Base-by-base conservation (phyloP, 441 rosid genomes). In the Euphorbia schlechtendalii region DNA sequence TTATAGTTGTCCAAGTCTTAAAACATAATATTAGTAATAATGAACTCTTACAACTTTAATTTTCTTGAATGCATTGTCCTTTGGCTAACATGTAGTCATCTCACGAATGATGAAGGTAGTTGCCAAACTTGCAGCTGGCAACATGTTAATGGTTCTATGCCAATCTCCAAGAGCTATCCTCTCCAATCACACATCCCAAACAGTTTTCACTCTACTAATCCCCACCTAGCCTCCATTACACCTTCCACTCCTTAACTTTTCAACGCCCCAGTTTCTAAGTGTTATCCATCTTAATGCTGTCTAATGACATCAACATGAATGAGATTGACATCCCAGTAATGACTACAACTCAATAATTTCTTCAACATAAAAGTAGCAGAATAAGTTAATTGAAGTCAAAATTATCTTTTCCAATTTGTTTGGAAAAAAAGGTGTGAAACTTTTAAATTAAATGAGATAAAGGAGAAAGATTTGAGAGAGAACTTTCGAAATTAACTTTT, bases 111-210 rank as follows among this genome's bases (percentile, higher is more conserved):
- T 48, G 53, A 18, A 48, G 22, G 53, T 48, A 22, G 53, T 48
- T 48, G 53, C 8, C 5, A 1, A 48, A 48, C 22, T 48, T n/a
- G 53, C 53, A 18, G 20, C 53, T 15, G 20, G 51, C 51, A 13
- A 48, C 21, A 17, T 48, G 22, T 48, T 22, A 18, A 6, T 7
- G 9, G 22, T 18, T 48, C 24, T 48, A 48, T 48, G 53, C 22
- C 49, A 45, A 3, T 48, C 53, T n/a, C 53, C 53, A 48, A 48
- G 53, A n/a, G 53, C 53, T 48, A 48, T 48, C 53, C 22, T 48
- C 53, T 48, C 2, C 7, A n/a, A 48, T 48, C n/a, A 48, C 8
- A 48, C 21, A 17, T 48, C 53, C 9, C 21, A 48, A 5, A 1
- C 21, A 8, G 53, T 22, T n/a, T 9, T 48, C 53, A 48, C 9